These are phyloP conservation scores for Trametes hirsuta DNA, from an alignment of 1,284 basidiomycete genomes.

Conservation along the genomic window DNA sequence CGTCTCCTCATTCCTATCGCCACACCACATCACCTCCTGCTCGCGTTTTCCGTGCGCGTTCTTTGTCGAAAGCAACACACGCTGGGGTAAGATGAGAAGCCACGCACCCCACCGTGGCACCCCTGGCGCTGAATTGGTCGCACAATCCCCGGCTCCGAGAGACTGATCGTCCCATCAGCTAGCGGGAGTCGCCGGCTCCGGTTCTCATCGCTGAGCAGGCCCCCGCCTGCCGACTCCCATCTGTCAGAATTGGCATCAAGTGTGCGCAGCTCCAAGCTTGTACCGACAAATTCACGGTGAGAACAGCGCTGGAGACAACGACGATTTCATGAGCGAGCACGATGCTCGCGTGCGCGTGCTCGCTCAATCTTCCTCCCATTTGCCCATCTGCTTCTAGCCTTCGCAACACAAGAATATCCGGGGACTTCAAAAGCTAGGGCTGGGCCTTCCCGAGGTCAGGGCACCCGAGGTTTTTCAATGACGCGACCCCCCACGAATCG, in stretches of 20 bases:
- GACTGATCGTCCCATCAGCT: constrained; percentile 12
- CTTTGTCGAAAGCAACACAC: neutral
- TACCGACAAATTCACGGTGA: too few species aligned
- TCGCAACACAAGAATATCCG: neutral
- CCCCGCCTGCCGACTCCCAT: neutral
- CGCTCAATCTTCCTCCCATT: neutral
- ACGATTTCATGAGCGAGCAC: too few species aligned
- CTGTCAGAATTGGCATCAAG: too few species aligned
- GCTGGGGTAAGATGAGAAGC: constrained; percentile 7
- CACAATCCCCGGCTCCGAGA: constrained; percentile 23
- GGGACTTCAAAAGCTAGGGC: neutral
- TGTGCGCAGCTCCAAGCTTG: too few species aligned
- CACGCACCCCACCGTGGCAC: constrained; percentile 8
- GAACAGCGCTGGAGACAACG: too few species aligned
- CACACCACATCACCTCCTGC: neutral
- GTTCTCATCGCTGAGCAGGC: neutral
- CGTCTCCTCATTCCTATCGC: neutral
- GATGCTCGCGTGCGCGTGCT: neutral
- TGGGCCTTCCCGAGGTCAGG: neutral
- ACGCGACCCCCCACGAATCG: too few species aligned
- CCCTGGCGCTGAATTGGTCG: neutral
- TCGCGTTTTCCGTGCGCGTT: neutral
- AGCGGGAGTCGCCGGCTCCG: neutral
- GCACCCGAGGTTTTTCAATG: neutral
- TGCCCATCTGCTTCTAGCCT: neutral